phyloP scores from a whole-genome alignment of 345 rosid species.

The Noccaea caerulescens region DNA sequence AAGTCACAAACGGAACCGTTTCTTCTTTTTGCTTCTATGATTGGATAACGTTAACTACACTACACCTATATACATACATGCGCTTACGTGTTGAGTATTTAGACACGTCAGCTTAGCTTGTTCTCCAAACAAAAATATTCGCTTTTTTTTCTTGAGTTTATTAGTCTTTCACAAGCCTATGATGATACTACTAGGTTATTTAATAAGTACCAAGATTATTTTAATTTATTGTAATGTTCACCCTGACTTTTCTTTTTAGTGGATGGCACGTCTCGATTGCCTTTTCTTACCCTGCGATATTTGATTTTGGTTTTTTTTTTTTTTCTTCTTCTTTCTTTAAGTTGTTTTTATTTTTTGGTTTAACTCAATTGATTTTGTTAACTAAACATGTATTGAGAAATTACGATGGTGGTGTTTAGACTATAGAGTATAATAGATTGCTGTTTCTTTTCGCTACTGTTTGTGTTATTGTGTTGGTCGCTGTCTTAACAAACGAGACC shows the following conservation, averaged over 20 bases:
- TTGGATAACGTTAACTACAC: slow-evolving; percentile 39
- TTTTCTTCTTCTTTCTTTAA: too few relatives aligned
- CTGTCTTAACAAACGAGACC: slow-evolving; percentile 31
- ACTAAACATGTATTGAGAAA: neutral
- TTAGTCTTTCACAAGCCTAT: neutral
- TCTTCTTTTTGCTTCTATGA: slow-evolving; percentile 20
- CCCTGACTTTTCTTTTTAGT: slow-evolving; percentile 20
- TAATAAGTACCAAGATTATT: neutral
- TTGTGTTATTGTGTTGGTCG: slow-evolving; percentile 34
- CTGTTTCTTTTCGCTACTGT: too few relatives aligned
- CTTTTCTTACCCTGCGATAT: neutral
- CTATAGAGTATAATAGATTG: too few relatives aligned
- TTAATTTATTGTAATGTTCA: neutral
- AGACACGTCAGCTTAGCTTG: slow-evolving; percentile 37
- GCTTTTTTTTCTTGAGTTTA: neutral
- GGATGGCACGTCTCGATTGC: slow-evolving; percentile 17
- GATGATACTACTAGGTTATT: neutral
- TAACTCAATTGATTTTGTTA: neutral
- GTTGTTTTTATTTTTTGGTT: neutral
- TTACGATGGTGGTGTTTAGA: neutral
- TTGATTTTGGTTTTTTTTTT: too few relatives aligned
- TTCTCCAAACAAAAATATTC: slow-evolving; percentile 32
- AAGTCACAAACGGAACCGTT: slow-evolving; percentile 12
- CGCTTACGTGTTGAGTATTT: slow-evolving; percentile 17
- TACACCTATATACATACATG: neutral